phyloP scores from a whole-genome alignment of 2,329 filamentous ascomycete species.

The Epichloe brachyelytri region DNA sequence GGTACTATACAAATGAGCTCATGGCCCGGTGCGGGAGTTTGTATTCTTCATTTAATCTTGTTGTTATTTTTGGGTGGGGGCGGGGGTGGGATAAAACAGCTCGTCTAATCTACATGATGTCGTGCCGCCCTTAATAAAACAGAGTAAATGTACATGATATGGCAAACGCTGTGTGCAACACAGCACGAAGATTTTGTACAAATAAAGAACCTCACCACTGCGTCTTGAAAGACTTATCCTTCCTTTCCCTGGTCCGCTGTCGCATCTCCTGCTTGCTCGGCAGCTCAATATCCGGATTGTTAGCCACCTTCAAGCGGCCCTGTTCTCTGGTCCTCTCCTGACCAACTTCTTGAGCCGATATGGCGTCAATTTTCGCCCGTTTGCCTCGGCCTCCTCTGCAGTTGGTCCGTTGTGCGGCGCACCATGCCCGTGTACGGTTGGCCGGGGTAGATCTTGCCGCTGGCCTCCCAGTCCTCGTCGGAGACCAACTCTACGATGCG shows the following conservation, averaged over 20 bases:
- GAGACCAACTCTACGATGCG: slow-evolving; percentile 46
- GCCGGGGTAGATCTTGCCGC: slow-evolving; percentile 39
- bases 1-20: slow-evolving; percentile 36
- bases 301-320: slow-evolving; percentile 19
- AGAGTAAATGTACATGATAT: neutral
- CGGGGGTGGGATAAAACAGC: neutral
- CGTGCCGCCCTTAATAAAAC: neutral
- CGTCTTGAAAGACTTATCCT: neutral
- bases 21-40: neutral
- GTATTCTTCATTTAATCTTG: neutral
- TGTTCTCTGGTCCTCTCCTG: slow-evolving; percentile 8
- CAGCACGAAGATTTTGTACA: neutral
- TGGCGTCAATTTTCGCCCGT: slow-evolving; percentile 15
- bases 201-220: neutral
- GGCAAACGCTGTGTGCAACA: neutral
- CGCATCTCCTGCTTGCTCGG: slow-evolving; percentile 23
- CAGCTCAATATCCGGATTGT: slow-evolving; percentile 29
- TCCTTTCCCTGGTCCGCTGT: slow-evolving; percentile 9
- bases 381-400: slow-evolving; percentile 23
- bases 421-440: slow-evolving; percentile 36
- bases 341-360: slow-evolving; percentile 17
- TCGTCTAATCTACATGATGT: neutral
- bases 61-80: neutral
- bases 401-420: slow-evolving; percentile 27
- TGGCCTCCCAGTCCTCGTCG: slow-evolving; percentile 39